Conservation (phyloP, 139 green algal species). For the Closterium sp. region DNA sequence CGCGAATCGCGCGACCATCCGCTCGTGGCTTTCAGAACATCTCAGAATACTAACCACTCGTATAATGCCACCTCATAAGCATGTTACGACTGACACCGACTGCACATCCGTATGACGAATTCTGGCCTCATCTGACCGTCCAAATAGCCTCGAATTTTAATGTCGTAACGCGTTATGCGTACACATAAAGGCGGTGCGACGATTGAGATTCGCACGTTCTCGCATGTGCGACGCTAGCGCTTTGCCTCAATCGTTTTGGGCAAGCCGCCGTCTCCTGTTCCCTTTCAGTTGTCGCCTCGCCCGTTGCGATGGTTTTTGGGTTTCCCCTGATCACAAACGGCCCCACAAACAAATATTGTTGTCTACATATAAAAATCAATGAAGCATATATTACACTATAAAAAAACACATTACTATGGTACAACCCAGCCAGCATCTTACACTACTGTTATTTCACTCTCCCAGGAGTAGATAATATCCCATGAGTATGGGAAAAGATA, state of each 20-base stretch:
- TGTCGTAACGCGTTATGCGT: background rate
- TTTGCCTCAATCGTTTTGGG: background rate
- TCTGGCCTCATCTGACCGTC: background rate
- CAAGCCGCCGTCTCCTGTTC: background rate
- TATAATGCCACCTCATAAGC: background rate
- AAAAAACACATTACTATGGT: background rate
- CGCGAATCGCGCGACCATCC: background rate
- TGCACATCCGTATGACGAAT: background rate
- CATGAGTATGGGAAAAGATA: slow-evolving; percentile 2
- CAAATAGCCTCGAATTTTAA: background rate
- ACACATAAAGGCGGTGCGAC: background rate
- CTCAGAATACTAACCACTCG: background rate
- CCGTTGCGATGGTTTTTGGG: background rate
- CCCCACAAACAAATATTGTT: too few species aligned
- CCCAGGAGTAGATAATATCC: background rate
- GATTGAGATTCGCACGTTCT: background rate
- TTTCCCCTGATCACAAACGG: background rate
- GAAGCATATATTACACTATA: background rate
- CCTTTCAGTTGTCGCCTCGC: too few species aligned
- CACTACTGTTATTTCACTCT: background rate
- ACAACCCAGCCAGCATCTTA: background rate
- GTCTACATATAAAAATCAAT: background rate
- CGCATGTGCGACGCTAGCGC: background rate
- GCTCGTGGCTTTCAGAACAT: background rate
- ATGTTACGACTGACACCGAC: background rate